Percentiles rank a stretch among this genome's conserved stretches.
Evolutionary conservation across 768 basidiomycete genomes (phyloP).

Genomic region (Plicaturopsis crispa): DNA sequence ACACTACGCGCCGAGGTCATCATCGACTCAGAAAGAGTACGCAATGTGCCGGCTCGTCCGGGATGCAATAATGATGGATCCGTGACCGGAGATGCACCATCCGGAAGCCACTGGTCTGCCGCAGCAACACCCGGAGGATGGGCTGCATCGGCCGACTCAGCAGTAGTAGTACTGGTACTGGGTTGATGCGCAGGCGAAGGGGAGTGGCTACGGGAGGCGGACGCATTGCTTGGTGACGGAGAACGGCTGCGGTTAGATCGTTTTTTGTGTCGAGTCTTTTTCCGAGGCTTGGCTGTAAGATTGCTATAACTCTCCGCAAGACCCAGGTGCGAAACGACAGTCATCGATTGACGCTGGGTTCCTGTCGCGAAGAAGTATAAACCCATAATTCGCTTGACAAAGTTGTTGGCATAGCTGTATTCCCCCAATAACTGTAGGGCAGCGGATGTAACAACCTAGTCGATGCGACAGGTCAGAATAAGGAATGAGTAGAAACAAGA

Average conservation of each 20-base stretch:
- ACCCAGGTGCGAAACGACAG: slow-evolving; percentile 20
- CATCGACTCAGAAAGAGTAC: slow-evolving; percentile 17
- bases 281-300: slow-evolving; percentile 9
- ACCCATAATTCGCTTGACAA: slow-evolving; percentile 15
- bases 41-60: slow-evolving; percentile 11
- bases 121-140: too few species aligned
- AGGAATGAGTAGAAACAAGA: neutral
- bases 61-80: neutral
- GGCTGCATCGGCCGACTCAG: neutral
- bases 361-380: slow-evolving; percentile 26
- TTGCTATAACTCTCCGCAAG: slow-evolving; percentile 22
- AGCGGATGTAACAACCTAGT: slow-evolving; percentile 16
- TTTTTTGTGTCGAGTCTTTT: neutral
- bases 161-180: neutral
- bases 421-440: slow-evolving; percentile 16
- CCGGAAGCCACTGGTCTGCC: too few species aligned
- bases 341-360: slow-evolving; percentile 21
- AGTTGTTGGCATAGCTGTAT: slow-evolving; percentile 25
- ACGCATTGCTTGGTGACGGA: too few species aligned
- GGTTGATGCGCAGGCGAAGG: neutral
- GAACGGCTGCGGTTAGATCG: slow-evolving; percentile 8
- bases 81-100: neutral
- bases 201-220: too few species aligned
- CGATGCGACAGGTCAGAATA: slow-evolving; percentile 1
- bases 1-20: slow-evolving; percentile 9